These are phyloP conservation scores for Zangia roseola DNA, from an alignment of 768 basidiomycete genomes.

Conservation along the genomic window DNA sequence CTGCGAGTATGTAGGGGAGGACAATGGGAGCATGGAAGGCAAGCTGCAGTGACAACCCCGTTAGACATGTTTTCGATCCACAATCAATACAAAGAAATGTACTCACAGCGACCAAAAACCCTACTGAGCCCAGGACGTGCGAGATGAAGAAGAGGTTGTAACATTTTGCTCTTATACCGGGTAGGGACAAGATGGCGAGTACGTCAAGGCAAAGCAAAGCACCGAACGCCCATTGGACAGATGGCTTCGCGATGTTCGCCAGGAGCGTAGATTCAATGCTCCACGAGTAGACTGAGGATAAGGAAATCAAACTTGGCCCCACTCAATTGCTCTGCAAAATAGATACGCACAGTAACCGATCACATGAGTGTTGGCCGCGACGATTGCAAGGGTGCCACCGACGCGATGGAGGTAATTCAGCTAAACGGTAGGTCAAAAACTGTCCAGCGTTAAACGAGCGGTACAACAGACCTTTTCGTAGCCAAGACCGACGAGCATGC, in stretches of 20 bases:
- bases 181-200: slow-evolving; percentile 60
- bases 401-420: slow-evolving; percentile 77
- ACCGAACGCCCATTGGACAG: slow-evolving; percentile 48
- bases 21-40: slow-evolving; percentile 53
- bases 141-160: slow-evolving; percentile 66
- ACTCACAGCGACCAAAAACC: slow-evolving; percentile 59
- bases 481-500: slow-evolving; percentile 54
- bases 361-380: slow-evolving; percentile 60
- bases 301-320: not conserved
- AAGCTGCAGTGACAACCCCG: slow-evolving; percentile 21
- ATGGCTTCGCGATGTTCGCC: slow-evolving; percentile 39
- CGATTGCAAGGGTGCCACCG: slow-evolving; percentile 52
- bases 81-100: not conserved
- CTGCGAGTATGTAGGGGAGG: slow-evolving; percentile 55
- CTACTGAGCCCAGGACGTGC: slow-evolving; percentile 56
- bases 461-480: slow-evolving; percentile 58
- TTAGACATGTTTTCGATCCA: not conserved
- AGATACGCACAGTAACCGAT: slow-evolving; percentile 51
- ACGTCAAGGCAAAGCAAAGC: slow-evolving; percentile 50
- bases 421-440: slow-evolving; percentile 31
- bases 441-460: not conserved
- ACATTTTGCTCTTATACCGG: slow-evolving; percentile 50
- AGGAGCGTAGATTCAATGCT: slow-evolving; percentile 26
- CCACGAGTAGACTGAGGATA: slow-evolving; percentile 58
- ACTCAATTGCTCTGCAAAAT: not conserved